phyloP scores from a whole-genome alignment of 441 rosid genomes.

The Pelargonium myrrhifolium region DNA sequence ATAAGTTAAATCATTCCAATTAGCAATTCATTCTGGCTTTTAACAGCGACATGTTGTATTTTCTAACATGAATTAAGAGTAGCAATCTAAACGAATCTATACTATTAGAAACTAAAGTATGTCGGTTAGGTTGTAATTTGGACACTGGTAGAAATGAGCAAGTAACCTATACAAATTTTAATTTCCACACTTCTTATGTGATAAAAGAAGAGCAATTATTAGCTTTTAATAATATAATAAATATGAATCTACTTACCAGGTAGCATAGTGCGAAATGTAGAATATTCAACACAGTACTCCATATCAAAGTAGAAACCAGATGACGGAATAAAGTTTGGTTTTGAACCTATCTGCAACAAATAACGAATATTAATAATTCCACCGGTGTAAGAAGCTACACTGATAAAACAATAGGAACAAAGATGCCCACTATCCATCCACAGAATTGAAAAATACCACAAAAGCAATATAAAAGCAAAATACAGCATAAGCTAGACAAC shows the following conservation, averaged over 20 bases:
- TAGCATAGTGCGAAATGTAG: constrained; percentile 42
- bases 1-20: neutral
- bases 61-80: constrained; percentile 2
- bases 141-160: neutral
- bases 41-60: neutral
- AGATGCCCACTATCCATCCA: constrained; percentile 1
- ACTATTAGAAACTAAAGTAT: neutral
- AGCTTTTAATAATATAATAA: neutral
- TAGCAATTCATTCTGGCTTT: neutral
- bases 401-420: constrained; percentile 10
- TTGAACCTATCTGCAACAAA: constrained; percentile 12
- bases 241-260: constrained; percentile 27
- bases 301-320: constrained; percentile 34
- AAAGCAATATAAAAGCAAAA: neutral
- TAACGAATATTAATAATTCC: neutral
- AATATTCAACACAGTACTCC: constrained; percentile 44
- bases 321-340: constrained; percentile 14
- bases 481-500: neutral
- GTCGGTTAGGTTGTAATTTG: neutral
- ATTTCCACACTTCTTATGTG: constrained; percentile 12
- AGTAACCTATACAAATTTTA: neutral
- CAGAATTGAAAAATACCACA: constrained; percentile 14
- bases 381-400: constrained; percentile 3
- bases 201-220: neutral
- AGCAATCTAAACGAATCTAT: neutral